These are phyloP conservation scores for Dactylonectria estremocensis DNA, from an alignment of 2,329 filamentous ascomycete genomes.

Conservation along the genomic window DNA sequence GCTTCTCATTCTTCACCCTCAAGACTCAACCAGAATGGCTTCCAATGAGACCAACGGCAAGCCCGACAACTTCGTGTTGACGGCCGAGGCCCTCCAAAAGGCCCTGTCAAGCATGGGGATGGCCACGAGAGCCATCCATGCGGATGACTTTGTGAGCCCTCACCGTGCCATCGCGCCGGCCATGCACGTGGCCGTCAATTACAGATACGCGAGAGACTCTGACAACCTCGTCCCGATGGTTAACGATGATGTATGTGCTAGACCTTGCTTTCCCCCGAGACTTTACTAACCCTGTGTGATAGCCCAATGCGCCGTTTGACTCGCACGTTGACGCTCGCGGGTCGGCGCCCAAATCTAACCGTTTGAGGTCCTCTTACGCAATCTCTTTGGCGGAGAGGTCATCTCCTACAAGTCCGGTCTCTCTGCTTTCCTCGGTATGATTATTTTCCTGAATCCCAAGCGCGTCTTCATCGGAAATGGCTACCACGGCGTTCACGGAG, in stretches of 20 bases:
- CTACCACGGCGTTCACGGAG: conserved; percentile 73
- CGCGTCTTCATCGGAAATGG: conserved; percentile 86
- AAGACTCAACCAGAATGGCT: no score
- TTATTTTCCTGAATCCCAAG: conserved; percentile 86
- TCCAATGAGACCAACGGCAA: no score
- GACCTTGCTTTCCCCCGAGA: no score
- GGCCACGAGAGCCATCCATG: not conserved
- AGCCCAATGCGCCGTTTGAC: conserved; percentile 68
- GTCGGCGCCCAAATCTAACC: conserved; percentile 84
- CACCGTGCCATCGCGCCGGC: not conserved
- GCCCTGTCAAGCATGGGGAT: not conserved
- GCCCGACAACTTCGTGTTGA: no score
- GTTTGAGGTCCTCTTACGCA: conserved; percentile 76
- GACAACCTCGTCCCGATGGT: not conserved
- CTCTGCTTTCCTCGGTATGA: conserved; percentile 87
- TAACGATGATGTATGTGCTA: not conserved
- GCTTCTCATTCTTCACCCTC: no score
- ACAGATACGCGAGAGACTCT: not conserved
- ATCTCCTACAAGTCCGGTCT: conserved; percentile 85
- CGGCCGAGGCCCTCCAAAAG: no score
- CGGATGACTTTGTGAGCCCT: not conserved
- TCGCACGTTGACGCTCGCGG: conserved; percentile 88
- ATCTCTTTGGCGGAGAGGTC: conserved; percentile 69
- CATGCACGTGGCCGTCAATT: conserved; percentile 2
- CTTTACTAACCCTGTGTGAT: not conserved